These are phyloP conservation scores for Schrenkiella parvula DNA, from an alignment of 345 rosid genomes.

Conservation along the genomic window DNA sequence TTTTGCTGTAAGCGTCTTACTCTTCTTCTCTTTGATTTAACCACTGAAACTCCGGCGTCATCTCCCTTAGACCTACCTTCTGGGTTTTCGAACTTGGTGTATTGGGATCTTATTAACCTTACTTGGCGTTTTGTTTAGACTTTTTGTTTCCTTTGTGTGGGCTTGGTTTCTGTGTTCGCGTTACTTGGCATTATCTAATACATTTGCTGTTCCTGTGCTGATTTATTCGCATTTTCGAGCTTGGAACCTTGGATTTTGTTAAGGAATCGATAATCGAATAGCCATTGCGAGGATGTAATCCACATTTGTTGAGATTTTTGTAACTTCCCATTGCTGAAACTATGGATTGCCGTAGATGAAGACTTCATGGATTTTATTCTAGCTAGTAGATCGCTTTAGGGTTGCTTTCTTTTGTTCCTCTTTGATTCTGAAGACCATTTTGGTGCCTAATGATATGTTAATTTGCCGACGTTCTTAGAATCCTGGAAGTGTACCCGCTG, in stretches of 20 bases:
- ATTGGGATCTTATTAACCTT: neutral
- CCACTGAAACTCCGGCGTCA: neutral
- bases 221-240: neutral
- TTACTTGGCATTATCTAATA: neutral
- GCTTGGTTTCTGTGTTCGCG: neutral
- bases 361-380: neutral
- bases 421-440: neutral
- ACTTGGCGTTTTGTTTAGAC: constrained; percentile 19
- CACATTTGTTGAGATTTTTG: neutral
- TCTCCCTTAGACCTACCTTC: neutral
- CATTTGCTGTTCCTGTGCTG: neutral
- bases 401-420: neutral
- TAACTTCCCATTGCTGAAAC: neutral
- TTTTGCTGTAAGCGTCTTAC: constrained; percentile 55
- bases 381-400: neutral
- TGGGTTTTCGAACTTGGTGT: neutral
- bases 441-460: neutral
- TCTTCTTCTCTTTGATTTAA: neutral
- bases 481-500: constrained; percentile 56
- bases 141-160: too few relatives aligned
- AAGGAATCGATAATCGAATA: neutral
- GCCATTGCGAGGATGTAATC: neutral
- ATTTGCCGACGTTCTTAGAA: constrained; percentile 41
- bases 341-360: neutral
- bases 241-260: neutral